These are phyloP conservation scores for Colletotrichum echinochloae DNA, from an alignment of 2,329 filamentous ascomycete species.

Conservation along the genomic window DNA sequence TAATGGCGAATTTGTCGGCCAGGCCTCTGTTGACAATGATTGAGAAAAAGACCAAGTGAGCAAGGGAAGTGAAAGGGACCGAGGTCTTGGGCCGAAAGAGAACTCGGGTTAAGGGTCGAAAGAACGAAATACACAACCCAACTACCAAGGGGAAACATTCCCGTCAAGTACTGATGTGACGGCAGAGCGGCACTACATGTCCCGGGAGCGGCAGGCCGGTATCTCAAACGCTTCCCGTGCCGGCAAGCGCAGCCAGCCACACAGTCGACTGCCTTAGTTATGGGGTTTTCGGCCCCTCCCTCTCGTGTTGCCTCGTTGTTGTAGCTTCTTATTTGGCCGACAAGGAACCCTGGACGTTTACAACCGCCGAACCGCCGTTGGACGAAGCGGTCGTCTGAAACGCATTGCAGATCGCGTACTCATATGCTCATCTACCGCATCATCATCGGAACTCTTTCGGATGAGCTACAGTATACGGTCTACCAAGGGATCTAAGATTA, in stretches of 20 bases:
- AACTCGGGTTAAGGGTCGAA: neutral
- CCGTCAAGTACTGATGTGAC: neutral
- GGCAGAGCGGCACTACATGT: neutral
- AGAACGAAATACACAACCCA: neutral
- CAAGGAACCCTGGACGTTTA: neutral
- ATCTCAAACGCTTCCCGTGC: slow-evolving; percentile 31
- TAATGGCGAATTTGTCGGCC: neutral
- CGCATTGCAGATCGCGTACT: neutral
- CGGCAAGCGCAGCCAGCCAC: slow-evolving; percentile 9
- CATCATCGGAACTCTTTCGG: slow-evolving; percentile 11
- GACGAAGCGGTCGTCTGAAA: neutral
- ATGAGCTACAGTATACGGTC: neutral
- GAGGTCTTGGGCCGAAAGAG: neutral
- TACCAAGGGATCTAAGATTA: neutral
- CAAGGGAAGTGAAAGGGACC: too few species aligned
- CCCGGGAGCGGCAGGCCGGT: slow-evolving; percentile 2
- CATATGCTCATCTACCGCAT: slow-evolving; percentile 14
- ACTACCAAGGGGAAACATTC: neutral
- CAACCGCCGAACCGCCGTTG: neutral
- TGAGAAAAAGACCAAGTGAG: neutral
- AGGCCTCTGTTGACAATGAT: too few species aligned
- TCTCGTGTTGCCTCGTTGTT: slow-evolving; percentile 2
- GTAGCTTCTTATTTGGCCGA: neutral
- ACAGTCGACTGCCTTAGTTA: slow-evolving; percentile 11
- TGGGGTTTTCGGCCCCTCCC: slow-evolving; percentile 30